phyloP scores from a whole-genome alignment of 1,139 yeast species.

The Candida neerlandica region DNA sequence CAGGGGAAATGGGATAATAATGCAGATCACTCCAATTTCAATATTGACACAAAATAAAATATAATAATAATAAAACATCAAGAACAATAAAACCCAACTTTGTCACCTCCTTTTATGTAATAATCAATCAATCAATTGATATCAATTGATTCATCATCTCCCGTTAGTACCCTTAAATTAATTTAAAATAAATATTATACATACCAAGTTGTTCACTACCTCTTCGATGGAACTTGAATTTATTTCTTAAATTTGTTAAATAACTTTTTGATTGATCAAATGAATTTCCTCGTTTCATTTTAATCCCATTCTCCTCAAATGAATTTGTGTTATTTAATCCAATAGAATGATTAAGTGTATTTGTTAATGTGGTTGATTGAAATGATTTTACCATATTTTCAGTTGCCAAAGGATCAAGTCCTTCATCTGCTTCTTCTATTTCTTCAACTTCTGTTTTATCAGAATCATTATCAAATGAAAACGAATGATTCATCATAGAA shows the following conservation, averaged over 20 bases:
- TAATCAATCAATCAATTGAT: no score
- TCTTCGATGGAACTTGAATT: slow-evolving; percentile 23
- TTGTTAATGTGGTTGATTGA: slow-evolving; percentile 8
- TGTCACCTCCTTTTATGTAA: no score
- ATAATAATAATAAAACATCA: no score
- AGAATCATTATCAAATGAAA: slow-evolving; percentile 2
- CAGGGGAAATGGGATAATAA: no score
- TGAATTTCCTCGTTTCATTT: slow-evolving; percentile 17
- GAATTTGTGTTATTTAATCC: slow-evolving; percentile 1
- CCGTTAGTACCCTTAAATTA: neutral
- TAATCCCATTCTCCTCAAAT: neutral
- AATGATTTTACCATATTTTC: slow-evolving; percentile 5
- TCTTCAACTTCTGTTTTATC: slow-evolving; percentile 6
- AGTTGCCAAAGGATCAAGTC: neutral
- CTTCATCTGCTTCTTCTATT: slow-evolving; percentile 2
- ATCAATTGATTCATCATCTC: no score
- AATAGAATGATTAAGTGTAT: slow-evolving; percentile 3
- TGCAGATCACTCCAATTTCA: no score
- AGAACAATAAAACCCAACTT: no score
- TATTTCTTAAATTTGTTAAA: slow-evolving; percentile 20
- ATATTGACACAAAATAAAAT: no score
- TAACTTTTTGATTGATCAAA: slow-evolving; percentile 45
- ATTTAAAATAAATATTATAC: slow-evolving; percentile 26
- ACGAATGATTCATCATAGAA: neutral
- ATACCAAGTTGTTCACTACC: slow-evolving; percentile 40